Evolutionary conservation across 192 early-diverging fungal genomes (phyloP).

Genomic region (Coemansia sp.): DNA sequence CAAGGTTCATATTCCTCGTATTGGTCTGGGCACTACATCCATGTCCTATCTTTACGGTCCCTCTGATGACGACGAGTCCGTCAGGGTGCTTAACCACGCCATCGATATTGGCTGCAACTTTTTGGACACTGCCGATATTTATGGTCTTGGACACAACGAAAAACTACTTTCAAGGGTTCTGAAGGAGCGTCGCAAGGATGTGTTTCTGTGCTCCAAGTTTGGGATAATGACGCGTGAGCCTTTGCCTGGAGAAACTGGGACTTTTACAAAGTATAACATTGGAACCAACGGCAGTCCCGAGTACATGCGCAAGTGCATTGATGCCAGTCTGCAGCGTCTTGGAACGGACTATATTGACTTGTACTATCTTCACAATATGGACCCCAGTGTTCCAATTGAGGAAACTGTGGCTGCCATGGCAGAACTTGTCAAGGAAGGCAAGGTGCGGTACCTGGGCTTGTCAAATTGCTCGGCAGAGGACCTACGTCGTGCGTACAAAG

Average conservation of each 20-base stretch:
- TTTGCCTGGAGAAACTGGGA: slow-evolving; percentile 27
- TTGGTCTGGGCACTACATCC: slow-evolving; percentile 35
- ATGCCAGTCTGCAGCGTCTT: neutral
- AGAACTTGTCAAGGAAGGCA: too few species aligned
- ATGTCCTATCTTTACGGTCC: slow-evolving; percentile 49
- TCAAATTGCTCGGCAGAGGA: slow-evolving; percentile 37
- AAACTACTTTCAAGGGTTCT: slow-evolving; percentile 55
- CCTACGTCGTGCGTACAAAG: slow-evolving; percentile 61
- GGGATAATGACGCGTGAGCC: slow-evolving; percentile 26
- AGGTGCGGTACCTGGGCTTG: too few species aligned
- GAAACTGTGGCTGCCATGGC: slow-evolving; percentile 42
- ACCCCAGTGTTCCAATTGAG: slow-evolving; percentile 62
- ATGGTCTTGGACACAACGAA: slow-evolving; percentile 61
- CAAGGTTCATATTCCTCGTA: slow-evolving; percentile 27
- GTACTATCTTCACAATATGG: slow-evolving; percentile 65
- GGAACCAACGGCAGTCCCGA: slow-evolving; percentile 52
- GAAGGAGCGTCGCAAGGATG: slow-evolving; percentile 52
- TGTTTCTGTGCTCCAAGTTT: slow-evolving; percentile 67
- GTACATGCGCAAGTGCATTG: slow-evolving; percentile 51
- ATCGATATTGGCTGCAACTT: slow-evolving; percentile 57
- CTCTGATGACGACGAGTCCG: slow-evolving; percentile 33
- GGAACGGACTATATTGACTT: slow-evolving; percentile 56
- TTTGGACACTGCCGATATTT: slow-evolving; percentile 64
- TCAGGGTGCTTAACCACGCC: slow-evolving; percentile 49
- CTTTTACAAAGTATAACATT: slow-evolving; percentile 10